Percentiles rank a stretch among this genome's conserved stretches.
phyloP scores from a whole-genome alignment of 768 basidiomycete genomes.

The Amanita thiersii region DNA sequence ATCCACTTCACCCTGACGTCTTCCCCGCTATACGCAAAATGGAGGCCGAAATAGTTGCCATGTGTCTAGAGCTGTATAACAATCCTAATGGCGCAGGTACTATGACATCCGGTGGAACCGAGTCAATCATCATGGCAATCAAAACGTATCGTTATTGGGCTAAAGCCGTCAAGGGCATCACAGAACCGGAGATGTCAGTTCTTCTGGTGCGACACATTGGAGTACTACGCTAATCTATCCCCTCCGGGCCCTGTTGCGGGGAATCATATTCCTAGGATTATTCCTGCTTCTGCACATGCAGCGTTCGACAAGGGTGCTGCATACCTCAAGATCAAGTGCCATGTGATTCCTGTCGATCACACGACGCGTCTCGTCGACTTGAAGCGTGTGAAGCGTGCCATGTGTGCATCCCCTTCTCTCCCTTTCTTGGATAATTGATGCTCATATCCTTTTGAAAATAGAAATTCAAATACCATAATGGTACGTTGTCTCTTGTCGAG shows the following conservation, averaged over 20 bases:
- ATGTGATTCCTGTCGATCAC: conserved; percentile 74
- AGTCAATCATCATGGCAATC: conserved; percentile 91
- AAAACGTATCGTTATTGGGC: conserved; percentile 97
- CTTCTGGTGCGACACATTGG: background rate
- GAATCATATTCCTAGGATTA: conserved; percentile 40
- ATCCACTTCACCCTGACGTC: conserved; percentile 88
- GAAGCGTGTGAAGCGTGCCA: conserved; percentile 72
- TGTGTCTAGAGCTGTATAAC: conserved; percentile 81
- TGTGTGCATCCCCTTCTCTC: conserved; percentile 43
- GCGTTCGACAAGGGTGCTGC: conserved; percentile 92
- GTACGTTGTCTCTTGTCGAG: conserved; percentile 24
- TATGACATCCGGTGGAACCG: conserved; percentile 94
- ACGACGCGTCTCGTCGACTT: conserved; percentile 73
- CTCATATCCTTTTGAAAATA: conserved; percentile 20
- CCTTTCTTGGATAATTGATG: background rate
- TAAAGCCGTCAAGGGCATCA: conserved; percentile 74
- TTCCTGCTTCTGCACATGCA: conserved; percentile 82
- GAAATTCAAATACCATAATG: conserved; percentile 87
- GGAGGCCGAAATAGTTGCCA: conserved; percentile 91
- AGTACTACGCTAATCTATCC: background rate
- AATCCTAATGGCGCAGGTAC: conserved; percentile 81
- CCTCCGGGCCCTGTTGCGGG: background rate
- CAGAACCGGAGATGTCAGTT: conserved; percentile 83
- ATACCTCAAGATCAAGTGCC: conserved; percentile 87
- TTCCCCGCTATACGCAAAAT: conserved; percentile 93